These are phyloP conservation scores for Friedmanniomyces endolithicus DNA, from an alignment of 495 filamentous ascomycete species.

Conservation along the genomic window DNA sequence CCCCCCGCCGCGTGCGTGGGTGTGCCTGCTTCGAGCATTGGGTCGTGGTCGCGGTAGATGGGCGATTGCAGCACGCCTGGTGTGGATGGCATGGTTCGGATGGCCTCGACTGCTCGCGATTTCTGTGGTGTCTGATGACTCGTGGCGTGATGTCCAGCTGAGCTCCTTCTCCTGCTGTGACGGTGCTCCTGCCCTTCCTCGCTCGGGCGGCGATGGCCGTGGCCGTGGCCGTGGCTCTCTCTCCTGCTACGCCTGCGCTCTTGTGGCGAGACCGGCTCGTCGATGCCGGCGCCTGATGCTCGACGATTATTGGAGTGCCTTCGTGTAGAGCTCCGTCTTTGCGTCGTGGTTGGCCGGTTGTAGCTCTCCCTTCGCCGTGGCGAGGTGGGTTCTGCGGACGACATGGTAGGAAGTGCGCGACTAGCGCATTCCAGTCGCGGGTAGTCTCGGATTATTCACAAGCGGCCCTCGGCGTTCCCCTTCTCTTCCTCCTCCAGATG, in stretches of 20 bases:
- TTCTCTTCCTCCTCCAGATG: too few species aligned
- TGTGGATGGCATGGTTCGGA: background rate
- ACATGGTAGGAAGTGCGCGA: too few species aligned
- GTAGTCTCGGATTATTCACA: too few species aligned
- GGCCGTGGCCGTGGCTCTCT: background rate
- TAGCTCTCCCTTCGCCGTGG: too few species aligned
- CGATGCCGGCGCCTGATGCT: background rate
- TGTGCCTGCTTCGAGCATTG: constrained; percentile 16
- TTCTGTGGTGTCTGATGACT: background rate
- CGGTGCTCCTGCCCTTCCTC: background rate
- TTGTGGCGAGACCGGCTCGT: background rate
- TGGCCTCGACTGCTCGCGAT: background rate
- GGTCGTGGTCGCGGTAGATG: constrained; percentile 21
- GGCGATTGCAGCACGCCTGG: constrained; percentile 21
- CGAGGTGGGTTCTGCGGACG: too few species aligned
- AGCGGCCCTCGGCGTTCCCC: too few species aligned
- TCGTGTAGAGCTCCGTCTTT: background rate
- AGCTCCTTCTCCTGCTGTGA: constrained; percentile 9
- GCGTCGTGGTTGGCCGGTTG: background rate
- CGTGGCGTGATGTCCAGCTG: background rate
- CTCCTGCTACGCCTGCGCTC: background rate
- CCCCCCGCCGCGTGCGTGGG: background rate
- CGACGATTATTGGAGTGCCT: background rate
- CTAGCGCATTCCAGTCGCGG: too few species aligned
- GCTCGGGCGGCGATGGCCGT: background rate